Conservation (phyloP, 2,329 filamentous ascomycete genomes). For the Claviceps monticola region DNA sequence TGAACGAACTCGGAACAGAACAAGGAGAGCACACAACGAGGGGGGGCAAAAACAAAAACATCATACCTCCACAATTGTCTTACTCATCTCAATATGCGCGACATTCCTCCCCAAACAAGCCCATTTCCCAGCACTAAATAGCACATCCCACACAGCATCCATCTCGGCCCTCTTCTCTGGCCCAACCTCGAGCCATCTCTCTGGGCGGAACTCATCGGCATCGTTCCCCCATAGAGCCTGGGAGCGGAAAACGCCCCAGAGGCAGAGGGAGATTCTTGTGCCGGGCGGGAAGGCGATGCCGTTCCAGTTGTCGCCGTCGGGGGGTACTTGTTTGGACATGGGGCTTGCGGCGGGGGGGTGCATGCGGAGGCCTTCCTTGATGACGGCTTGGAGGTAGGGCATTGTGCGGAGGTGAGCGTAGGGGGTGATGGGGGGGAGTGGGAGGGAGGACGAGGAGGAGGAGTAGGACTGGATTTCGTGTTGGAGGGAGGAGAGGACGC, state of each 20-base stretch:
- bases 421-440: conserved; percentile 11
- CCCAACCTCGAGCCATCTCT: conserved; percentile 23
- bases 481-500: conserved; percentile 30
- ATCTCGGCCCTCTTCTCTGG: conserved; percentile 15
- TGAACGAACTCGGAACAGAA: too few relatives aligned
- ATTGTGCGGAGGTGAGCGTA: conserved; percentile 21
- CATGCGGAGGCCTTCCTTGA: conserved; percentile 32
- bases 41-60: too few relatives aligned
- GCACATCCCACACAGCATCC: conserved; percentile 23
- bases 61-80: conserved; percentile 26
- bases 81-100: conserved; percentile 26
- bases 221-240: conserved; percentile 21
- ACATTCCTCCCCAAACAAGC: conserved; percentile 25
- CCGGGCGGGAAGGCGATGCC: conserved; percentile 17
- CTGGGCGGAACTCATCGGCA: conserved; percentile 18
- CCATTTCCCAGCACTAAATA: conserved; percentile 26
- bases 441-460: conserved; percentile 7
- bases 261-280: conserved; percentile 17
- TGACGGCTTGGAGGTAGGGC: conserved; percentile 32
- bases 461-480: conserved; percentile 8
- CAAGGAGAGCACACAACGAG: too few relatives aligned
- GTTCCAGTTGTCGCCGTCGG: conserved; percentile 3
- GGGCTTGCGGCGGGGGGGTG: conserved; percentile 19
- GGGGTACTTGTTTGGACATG: conserved; percentile 3
- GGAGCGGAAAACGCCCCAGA: conserved; percentile 18